These are phyloP conservation scores for Phaffia rhodozyma DNA, from an alignment of 1,284 basidiomycete genomes.

Conservation along the genomic window DNA sequence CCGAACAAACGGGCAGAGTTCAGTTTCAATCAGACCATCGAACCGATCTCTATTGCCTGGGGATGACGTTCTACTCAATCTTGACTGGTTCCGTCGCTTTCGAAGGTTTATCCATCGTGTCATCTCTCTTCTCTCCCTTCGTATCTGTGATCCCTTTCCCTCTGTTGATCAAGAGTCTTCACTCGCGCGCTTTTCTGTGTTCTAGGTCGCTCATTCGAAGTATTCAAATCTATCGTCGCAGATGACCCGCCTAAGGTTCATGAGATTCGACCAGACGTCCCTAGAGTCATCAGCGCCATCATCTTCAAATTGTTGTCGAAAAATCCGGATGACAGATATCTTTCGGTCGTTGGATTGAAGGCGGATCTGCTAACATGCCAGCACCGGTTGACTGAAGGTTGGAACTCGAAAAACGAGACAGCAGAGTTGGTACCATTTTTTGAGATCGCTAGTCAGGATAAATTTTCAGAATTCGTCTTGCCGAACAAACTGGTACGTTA, in stretches of 20 bases:
- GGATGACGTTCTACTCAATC: constrained; percentile 34
- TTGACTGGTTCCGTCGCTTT: constrained; percentile 3
- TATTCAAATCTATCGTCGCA: constrained; percentile 55
- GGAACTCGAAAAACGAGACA: constrained; percentile 36
- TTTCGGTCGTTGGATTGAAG: constrained; percentile 55
- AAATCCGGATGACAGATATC: constrained; percentile 52
- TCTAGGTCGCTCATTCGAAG: constrained; percentile 53
- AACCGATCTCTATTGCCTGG: constrained; percentile 50
- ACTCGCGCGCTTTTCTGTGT: constrained; percentile 56
- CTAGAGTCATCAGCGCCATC: constrained; percentile 53
- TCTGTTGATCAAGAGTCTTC: constrained; percentile 23
- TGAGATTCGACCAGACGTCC: constrained; percentile 56
- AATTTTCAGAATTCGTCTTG: constrained; percentile 55
- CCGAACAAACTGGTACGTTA: constrained; percentile 46
- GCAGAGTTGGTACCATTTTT: constrained; percentile 53
- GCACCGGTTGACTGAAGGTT: constrained; percentile 41
- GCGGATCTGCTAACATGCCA: constrained; percentile 54
- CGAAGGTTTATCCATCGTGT: constrained; percentile 47
- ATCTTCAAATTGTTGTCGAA: constrained; percentile 58
- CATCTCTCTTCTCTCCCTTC: constrained; percentile 22
- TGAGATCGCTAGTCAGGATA: constrained; percentile 50
- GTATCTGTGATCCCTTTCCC: neutral
- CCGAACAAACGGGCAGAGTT: constrained; percentile 58
- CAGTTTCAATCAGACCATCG: constrained; percentile 44
- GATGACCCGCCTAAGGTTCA: constrained; percentile 58